Evolutionary conservation across 768 basidiomycete genomes (phyloP), one percentile per base, ranked within the genome.

Genomic region (Boletus vinaceobasis): DNA sequence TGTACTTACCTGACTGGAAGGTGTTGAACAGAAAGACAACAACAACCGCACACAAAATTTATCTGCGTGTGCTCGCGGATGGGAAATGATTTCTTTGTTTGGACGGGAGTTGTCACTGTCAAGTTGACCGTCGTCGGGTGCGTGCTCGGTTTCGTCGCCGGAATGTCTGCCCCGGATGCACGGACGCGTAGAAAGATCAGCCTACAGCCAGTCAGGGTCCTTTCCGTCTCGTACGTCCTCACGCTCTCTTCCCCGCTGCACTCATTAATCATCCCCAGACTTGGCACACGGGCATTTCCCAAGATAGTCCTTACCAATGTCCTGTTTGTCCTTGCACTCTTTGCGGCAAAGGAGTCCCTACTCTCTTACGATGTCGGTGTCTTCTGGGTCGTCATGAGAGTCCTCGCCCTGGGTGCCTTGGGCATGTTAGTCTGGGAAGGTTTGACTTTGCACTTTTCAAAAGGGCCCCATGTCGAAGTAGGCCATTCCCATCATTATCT

Each of bases 381-480:
- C 9, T 85, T 90, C 64, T 91, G 88, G 90, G 75, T 89, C 14
- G 75, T 87, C 33, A 84, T 90, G 74, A 75, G 87, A 57, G 78
- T 89, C 46, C 74, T 91, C 49, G 86, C 85, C 4, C 82, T 84
- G 60, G 86, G 83, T n/a, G 86, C 81, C n/a, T 62, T 88, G 50
- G 84, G 81, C 19, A 78, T 82, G 40, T 60, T 88, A 43, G 69
- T 81, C 19, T 85, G 87, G 85, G 83, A 84, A 57, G 77, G 72
- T 1, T 56, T 74, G 45, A 83, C 81, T 0, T 80, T 81, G 5
- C 77, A 84, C 62, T 65, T 82, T 56, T 72, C 74, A 46, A 83
- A 78, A 62, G 77, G 77, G 61, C 78, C 76, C 59, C 71, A 74
- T 27, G 78, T 87, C 35, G 87, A 88, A 77, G 87, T 85, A 64